Percentiles rank a stretch among this genome's conserved stretches.
Conservation (phyloP, 1,284 basidiomycete species). For the Mixia osmundae region DNA sequence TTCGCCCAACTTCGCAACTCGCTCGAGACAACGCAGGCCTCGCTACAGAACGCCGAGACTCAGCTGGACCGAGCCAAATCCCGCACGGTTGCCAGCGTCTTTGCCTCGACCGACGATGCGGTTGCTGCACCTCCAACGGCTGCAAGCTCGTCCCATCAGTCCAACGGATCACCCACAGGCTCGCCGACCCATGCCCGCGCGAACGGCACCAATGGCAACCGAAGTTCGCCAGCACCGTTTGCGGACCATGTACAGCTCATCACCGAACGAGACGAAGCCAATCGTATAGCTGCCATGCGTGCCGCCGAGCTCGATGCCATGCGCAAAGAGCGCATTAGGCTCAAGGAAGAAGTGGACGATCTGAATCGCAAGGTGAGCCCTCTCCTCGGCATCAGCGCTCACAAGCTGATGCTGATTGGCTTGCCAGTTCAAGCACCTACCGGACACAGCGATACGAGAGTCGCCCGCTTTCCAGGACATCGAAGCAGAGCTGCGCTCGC, state of each 20-base stretch:
- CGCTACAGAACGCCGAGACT: conserved; percentile 16
- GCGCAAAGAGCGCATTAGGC: conserved; percentile 6
- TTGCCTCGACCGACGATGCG: conserved; percentile 8
- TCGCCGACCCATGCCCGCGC: conserved; percentile 1
- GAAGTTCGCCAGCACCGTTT: conserved; percentile 1
- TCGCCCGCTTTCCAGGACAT: too few relatives aligned
- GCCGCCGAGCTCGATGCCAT: conserved; percentile 10
- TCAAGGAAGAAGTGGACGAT: conserved; percentile 12
- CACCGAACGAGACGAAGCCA: neutral
- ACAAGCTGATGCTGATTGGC: too few relatives aligned
- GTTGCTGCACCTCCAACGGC: neutral
- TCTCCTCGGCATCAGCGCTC: too few relatives aligned
- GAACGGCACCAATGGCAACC: conserved; percentile 1
- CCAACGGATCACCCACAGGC: conserved; percentile 2
- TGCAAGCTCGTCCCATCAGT: neutral
- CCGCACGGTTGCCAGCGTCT: conserved; percentile 14
- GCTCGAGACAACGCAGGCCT: conserved; percentile 11
- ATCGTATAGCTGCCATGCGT: conserved; percentile 2
- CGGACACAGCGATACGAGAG: too few relatives aligned
- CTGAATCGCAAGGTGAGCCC: conserved; percentile 41
- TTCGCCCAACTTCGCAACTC: conserved; percentile 8
- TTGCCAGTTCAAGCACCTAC: too few relatives aligned
- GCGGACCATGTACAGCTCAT: neutral
- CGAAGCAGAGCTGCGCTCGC: too few relatives aligned
- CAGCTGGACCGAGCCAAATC: conserved; percentile 15